Conservation (phyloP, 495 filamentous ascomycete species). For the Tuber umbilicatum region DNA sequence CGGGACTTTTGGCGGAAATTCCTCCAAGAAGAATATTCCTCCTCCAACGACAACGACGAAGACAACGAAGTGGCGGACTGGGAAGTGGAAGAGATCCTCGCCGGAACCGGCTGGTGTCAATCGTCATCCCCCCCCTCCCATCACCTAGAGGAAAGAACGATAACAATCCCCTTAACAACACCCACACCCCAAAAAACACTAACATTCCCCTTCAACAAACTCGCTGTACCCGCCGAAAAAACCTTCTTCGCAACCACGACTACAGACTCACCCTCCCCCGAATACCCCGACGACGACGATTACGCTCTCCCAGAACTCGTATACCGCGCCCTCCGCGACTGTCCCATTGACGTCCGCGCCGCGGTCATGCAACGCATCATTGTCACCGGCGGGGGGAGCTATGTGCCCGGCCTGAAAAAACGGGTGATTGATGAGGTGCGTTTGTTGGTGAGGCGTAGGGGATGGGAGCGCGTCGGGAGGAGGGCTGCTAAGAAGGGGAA, state of each 20-base stretch:
- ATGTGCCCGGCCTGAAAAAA: constrained; percentile 72
- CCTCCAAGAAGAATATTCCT: constrained; percentile 16
- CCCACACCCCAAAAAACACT: constrained; percentile 49
- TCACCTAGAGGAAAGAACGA: constrained; percentile 38
- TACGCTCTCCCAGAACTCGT: constrained; percentile 65
- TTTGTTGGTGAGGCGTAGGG: constrained; percentile 54
- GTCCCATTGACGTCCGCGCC: constrained; percentile 74
- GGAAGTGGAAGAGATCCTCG: constrained; percentile 43
- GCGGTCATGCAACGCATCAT: constrained; percentile 86
- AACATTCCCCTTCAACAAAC: constrained; percentile 57
- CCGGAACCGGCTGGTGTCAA: constrained; percentile 34
- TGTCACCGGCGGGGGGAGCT: constrained; percentile 74
- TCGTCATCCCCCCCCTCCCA: neutral
- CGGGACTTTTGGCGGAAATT: constrained; percentile 46
- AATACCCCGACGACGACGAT: constrained; percentile 77
- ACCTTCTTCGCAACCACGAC: constrained; percentile 60
- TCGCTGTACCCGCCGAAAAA: constrained; percentile 69
- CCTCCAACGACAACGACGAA: constrained; percentile 10
- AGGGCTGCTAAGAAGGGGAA: constrained; percentile 25
- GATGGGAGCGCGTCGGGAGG: constrained; percentile 63
- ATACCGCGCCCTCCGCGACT: constrained; percentile 64
- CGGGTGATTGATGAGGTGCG: constrained; percentile 71
- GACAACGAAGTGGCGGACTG: constrained; percentile 33
- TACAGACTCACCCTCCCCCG: constrained; percentile 15
- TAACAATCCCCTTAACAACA: constrained; percentile 50